Base-by-base conservation (phyloP, 306 rosid genomes). In the Lablab purpureus region DNA sequence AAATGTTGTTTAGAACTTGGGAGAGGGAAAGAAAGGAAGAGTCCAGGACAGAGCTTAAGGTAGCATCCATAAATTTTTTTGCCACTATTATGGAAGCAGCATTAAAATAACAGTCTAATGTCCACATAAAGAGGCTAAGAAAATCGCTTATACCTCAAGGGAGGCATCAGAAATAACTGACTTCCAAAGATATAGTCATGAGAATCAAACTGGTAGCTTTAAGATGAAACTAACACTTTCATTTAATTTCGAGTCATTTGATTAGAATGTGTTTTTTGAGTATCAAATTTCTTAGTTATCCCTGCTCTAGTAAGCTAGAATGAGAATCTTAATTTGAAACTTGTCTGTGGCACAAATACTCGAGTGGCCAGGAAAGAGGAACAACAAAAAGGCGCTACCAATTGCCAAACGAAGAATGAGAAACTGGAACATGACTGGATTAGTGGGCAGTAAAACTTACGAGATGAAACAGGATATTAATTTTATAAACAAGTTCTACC, bases 311-410 rank as follows among this genome's bases (percentile, higher is more conserved):
- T 32, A 23, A 34, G 64, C 27, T 65, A 41, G 60, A 55, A 43
- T 60, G 21, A 51, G 71, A 80, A 51, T 80, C 45, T 32, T 40
- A 19, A 64, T 51, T 63, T 0, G 4, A 43, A 74, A 65, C 46
- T 67, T 75, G 40, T 67, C 55, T 17, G 1, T n/a, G 46, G 78
- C 41, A n/a, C 47, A 36, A 63, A 7, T 62, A 11, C 36, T 69
- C 28, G 52, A 65, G 63, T 64, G 69, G 51, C 58, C n/a, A 45
- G 59, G 59, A 66, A 73, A 66, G 27, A 36, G 73, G 49, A 77
- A 72, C 21, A 23, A 17, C 55, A 82, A 12, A 37, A 25, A 23
- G 46, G 63, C 21, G 0, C 76, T 72, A 36, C 51, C 46, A 21
- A 43, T 58, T 45, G 51, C 51, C 71, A 30, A 69, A 70, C 37